These are phyloP conservation scores for Mariannaea sp. DNA, from an alignment of 2,329 filamentous ascomycete genomes.

Conservation along the genomic window DNA sequence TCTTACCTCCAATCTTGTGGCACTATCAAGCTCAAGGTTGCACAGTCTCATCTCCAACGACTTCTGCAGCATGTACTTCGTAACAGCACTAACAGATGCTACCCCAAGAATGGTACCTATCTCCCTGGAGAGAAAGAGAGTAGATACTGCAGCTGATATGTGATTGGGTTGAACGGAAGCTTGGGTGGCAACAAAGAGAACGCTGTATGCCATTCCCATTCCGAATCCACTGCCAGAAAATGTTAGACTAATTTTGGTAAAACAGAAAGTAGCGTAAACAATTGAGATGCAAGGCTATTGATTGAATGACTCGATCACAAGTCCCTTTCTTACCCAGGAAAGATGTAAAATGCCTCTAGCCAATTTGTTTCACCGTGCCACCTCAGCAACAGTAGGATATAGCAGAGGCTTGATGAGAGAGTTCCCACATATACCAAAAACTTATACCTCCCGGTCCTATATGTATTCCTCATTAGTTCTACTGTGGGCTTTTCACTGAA, in stretches of 20 bases:
- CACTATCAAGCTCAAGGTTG: not conserved
- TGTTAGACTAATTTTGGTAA: too few relatives aligned
- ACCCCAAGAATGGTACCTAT: constrained; percentile 2
- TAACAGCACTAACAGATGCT: not conserved
- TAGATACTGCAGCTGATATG: not conserved
- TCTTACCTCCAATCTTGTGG: not conserved
- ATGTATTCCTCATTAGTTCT: not conserved
- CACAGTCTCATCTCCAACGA: not conserved
- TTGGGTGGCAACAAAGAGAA: constrained; percentile 3
- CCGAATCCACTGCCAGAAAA: not conserved
- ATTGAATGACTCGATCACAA: not conserved
- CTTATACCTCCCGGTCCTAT: constrained; percentile 1
- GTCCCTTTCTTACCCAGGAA: not conserved
- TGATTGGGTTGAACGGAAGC: not conserved
- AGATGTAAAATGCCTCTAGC: constrained; percentile 7
- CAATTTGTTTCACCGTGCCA: constrained; percentile 6
- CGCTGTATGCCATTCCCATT: not conserved
- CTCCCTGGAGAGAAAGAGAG: not conserved
- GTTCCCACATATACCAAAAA: not conserved
- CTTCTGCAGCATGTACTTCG: not conserved
- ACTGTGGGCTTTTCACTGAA: not conserved
- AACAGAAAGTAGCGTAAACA: not conserved
- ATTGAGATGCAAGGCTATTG: not conserved
- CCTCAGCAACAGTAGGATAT: not conserved
- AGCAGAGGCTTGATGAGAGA: not conserved